Base-by-base conservation (phyloP, 495 filamentous ascomycete species). In the Hyphodiscus hymeniophilus region DNA sequence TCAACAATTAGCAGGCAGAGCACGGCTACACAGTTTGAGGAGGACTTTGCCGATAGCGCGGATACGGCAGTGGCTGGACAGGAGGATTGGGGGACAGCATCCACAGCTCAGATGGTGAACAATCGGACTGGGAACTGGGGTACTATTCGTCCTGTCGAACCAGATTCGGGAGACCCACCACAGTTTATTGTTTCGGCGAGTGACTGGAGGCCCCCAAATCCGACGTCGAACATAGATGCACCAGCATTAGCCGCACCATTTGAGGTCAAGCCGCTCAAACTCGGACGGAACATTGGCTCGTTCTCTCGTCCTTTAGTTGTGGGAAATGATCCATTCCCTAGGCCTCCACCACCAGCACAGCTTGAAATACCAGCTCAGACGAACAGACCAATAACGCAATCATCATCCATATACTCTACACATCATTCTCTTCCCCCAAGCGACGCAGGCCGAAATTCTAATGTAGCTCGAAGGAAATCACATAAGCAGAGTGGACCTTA, bases 21-120 rank as follows among this genome's bases (percentile, higher is more conserved):
- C 23, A 53, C 48, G 18, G 45, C 49, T 26, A 59, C 56, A 1
- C 46, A 55, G 35, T 59, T 59, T 36, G 56, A 59, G 20, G 49
- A 55, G 15, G 56, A 55, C 23, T n/a, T 39, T 16, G 30, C 22
- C 8, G 52, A 54, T 17, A 51, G 43, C 38, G 43, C 51, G 22
- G 48, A 46, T 12, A 38, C 31, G n/a, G 38, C 42, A 8, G 16
- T 40, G 7, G 10, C 15, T 21, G 48, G 26, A 10, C 26, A 46
- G 6, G 40, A 56, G 23, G 21, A 17, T 3, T 56, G 53, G 53
- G 38, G 40, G 1, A 20, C 30, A 11, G 38, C 26, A 39, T 48
- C 51, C n/a, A 42, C 30, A 6, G 51, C 47, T 23, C 38, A 46
- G 17, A 40, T 46, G 11, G 13, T 49, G 16, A 43, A 52, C 24